Evolutionary conservation across 2,329 filamentous ascomycete genomes (phyloP), one percentile per base, ranked within the genome.

Genomic region (Aspergillus sergii): DNA sequence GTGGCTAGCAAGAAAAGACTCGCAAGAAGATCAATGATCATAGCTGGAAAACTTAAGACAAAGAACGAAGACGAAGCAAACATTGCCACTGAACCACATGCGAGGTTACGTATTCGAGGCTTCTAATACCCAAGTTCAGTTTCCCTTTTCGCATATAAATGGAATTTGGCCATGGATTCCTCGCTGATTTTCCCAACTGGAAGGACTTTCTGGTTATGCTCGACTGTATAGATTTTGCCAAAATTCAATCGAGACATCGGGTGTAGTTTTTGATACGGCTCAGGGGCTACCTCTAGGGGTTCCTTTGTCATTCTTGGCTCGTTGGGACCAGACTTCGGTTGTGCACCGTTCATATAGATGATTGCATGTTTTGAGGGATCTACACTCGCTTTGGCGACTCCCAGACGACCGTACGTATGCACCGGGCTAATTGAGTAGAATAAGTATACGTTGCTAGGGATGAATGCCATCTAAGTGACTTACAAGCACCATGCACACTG

Each of bases 121-220:
- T 11, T 14, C 32, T 30, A 51, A 11, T 51, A 51, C 3, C 19
- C 8, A 32, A 51, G 16, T 21, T 55, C 53, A 4, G 64, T 36
- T 58, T 68, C 66, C 7, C 46, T 36, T 26, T 60, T 66, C 4
- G 66, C 68, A 60, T 74, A 73, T 1, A 36, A 54, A 3, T 28
- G 19, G 41, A 76, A 72, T 23, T 51, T 66, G 1, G 63, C 32
- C 60, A 77, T 69, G 8, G 76, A 75, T 4, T 58, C n/a, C 1
- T 59, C 19, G 6, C 66, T 68, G 3, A 82, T 72, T 12, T 61
- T 64, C 0, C 81, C 80, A 6, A 82, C 66, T 0, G 79, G 71
- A 23, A 77, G 76, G 1, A 80, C 78, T 58, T 78, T 81, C 43
- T 80, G 69, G 58, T 82, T 81, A 59, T 80, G 76, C 59, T 82